Evolutionary conservation across 768 basidiomycete species (phyloP), one percentile per base, ranked within the genome.

Genomic region (Zangia roseola): DNA sequence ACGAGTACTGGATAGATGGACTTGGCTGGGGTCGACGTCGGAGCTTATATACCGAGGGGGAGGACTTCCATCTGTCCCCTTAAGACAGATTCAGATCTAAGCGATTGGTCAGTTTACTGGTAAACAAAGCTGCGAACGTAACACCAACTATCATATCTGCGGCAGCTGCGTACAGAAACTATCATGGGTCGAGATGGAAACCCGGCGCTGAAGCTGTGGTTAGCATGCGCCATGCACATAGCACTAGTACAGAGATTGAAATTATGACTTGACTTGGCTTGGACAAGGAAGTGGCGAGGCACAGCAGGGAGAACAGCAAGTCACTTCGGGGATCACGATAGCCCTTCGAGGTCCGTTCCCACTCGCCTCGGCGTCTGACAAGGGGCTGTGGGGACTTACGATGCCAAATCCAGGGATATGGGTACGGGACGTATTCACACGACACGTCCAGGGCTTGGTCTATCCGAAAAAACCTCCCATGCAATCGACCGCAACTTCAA

Each of bases 121-220:
- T 36, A 44, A 44, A 24, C 38, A 42, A 35, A 46, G 24, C 43
- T n/a, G 36, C 19, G 2, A 30, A 13, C 12, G 40, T 4, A 31
- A 10, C 28, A 31, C 34, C 26, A 38, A 35, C 46, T 17, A 13
- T 5, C 40, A 49, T 40, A 25, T 17, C n/a, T 25, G 26, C 44
- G 30, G 14, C 24, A 9, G 30, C 26, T 30, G 49, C 51, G 59
- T 48, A 61, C 55, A 19, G 43, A 16, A 33, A 20, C 31, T 7
- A 43, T 43, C 53, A 58, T 57, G 28, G 34, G 62, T 54, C 42
- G 60, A 43, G 39, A 62, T 59, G 63, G 48, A 41, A 28, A 62
- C 40, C 4, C 6, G n/a, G n/a, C n/a, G 6, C 20, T 2, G 21
- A 34, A 41, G 43, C 40, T 40, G 51, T 43, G 43, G 28, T 6